phyloP scores from a whole-genome alignment of 257 asterid genomes.

The Solanum rostratum region DNA sequence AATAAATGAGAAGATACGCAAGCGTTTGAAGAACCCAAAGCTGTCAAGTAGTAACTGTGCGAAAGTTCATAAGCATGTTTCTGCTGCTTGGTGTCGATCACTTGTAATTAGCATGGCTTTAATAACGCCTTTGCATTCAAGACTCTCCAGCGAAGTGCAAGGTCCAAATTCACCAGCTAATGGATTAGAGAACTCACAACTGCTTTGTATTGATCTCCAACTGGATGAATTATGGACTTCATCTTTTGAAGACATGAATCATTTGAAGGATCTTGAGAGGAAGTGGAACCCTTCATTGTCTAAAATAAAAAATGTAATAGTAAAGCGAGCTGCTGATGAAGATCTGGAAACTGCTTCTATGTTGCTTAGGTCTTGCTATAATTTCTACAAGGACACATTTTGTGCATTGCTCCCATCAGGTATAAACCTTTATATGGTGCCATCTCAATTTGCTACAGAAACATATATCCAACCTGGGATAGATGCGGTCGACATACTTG shows the following conservation, averaged over 20 bases:
- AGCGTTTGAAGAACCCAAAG: constrained; percentile 94
- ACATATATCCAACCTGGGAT: constrained; percentile 90
- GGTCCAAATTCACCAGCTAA: constrained; percentile 33
- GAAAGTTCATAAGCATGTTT: constrained; percentile 71
- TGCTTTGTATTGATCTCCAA: constrained; percentile 83
- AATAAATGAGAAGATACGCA: constrained; percentile 87
- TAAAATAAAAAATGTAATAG: constrained; percentile 72
- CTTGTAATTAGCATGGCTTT: constrained; percentile 92
- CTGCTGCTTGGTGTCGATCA: constrained; percentile 96
- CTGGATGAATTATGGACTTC: constrained; percentile 85
- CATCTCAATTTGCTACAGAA: constrained; percentile 85
- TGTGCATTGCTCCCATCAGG: constrained; percentile 97
- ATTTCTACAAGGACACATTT: constrained; percentile 85
- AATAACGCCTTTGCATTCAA: constrained; percentile 78
- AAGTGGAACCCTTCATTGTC: constrained; percentile 77
- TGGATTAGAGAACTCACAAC: constrained; percentile 49
- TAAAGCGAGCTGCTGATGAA: constrained; percentile 81
- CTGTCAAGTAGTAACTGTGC: constrained; percentile 66
- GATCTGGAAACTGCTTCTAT: constrained; percentile 82
- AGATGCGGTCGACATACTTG: constrained; percentile 83
- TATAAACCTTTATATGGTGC: constrained; percentile 78
- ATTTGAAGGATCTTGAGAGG: constrained; percentile 61
- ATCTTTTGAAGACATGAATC: constrained; percentile 62
- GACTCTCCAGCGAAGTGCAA: constrained; percentile 49
- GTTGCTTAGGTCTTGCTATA: constrained; percentile 76